Evolutionary conservation across 306 rosid genomes (phyloP), one percentile per base, ranked within the genome.

Genomic region (Begonia loranthoides): DNA sequence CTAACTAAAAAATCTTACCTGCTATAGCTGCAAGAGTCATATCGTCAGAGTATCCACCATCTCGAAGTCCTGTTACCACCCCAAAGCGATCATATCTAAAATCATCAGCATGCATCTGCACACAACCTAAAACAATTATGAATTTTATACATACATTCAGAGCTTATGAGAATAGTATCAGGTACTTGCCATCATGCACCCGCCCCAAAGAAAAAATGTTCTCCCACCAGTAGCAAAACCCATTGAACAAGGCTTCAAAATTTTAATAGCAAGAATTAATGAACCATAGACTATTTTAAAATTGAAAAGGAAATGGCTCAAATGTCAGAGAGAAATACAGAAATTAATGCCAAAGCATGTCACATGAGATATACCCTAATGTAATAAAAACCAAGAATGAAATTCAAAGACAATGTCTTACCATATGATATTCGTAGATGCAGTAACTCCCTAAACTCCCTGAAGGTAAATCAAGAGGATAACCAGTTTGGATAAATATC

Each of bases 181-280:
- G 65, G 47, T 67, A 83, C 87, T 80, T 75, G 67, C 99, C 99
- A 92, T 92, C 99, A 92, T 92, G 93, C 99, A 92, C 51, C 99
- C 99, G 78, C 99, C 99, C 99, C 99, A 92, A n/a, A 92, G 76
- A 71, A 92, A 92, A 72, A 92, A 92, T 52, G 99, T 92, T 75
- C 70, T 79, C 59, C 99, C 99, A 63, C 99, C 99, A 55, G 99
- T 92, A 60, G 99, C 99, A 73, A 92, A 92, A 45, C 99, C 96
- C 96, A 92, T 86, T 48, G 99, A 92, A 73, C 99, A 92, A 61
- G 99, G 99, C 99, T 92, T 82, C 59, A 51, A 45, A 66, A 19
- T 47, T 22, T 51, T 33, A 15, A 12, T 43, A 43, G 47, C 13
- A 43, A 43, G 47, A 43, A 43, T 10, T 10, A n/a, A 43, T 43